Evolutionary conservation across 257 asterid genomes (phyloP).

Genomic region (Nicotiana undulata): DNA sequence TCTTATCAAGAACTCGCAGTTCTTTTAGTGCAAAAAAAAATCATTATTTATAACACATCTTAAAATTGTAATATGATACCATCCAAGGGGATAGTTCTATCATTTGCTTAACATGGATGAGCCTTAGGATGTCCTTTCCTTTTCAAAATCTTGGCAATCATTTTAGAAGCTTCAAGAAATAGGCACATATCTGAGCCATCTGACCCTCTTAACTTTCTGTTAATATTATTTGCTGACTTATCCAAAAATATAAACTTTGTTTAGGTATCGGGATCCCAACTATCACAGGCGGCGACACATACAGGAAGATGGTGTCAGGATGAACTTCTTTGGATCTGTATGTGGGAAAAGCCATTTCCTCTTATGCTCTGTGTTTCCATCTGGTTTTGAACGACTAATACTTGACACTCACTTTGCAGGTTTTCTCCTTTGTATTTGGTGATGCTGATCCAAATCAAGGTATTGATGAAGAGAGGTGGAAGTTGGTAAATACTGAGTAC

Average conservation of each 20-base stretch:
- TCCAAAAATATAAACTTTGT: not conserved
- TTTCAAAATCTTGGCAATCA: not conserved
- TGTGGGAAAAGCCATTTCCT: constrained; percentile 14
- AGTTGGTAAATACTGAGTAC: constrained; percentile 91
- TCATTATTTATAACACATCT: too few relatives aligned
- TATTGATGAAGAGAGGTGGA: constrained; percentile 99
- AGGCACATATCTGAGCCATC: not conserved
- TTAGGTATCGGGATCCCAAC: constrained; percentile 95
- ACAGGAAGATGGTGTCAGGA: constrained; percentile 45
- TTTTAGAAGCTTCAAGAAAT: too few relatives aligned
- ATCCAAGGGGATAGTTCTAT: not conserved
- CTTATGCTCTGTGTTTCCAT: constrained; percentile 11
- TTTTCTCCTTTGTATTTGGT: constrained; percentile 88
- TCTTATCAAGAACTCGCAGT: too few relatives aligned
- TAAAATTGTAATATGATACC: not conserved
- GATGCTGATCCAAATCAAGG: constrained; percentile 99
- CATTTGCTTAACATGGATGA: not conserved
- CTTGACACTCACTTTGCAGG: constrained; percentile 38
- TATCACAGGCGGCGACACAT: constrained; percentile 56
- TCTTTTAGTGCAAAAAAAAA: too few relatives aligned
- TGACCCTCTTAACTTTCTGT: not conserved
- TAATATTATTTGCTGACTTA: not conserved
- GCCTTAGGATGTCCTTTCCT: not conserved
- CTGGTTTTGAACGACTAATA: not conserved
- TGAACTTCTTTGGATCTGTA: constrained; percentile 90